Conservation (phyloP, 1,284 basidiomycete genomes). For the Cryptococcus jaspeensis region DNA sequence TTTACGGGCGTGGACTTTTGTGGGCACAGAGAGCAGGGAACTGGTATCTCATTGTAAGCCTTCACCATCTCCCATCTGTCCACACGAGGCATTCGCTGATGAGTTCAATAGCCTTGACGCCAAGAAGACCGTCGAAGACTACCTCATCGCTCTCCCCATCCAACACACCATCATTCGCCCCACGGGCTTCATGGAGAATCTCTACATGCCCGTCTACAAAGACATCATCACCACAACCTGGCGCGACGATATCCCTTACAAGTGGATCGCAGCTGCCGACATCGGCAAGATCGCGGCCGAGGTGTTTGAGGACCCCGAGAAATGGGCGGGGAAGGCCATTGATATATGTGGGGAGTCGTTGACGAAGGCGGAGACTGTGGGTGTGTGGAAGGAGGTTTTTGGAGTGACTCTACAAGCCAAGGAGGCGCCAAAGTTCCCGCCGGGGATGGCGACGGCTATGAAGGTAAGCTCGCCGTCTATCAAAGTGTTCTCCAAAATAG, state of each 20-base stretch:
- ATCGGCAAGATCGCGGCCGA: conserved; percentile 13
- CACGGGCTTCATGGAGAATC: conserved; percentile 16
- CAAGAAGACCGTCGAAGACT: conserved; percentile 6
- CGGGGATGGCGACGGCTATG: conserved; percentile 6
- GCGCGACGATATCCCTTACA: conserved; percentile 2
- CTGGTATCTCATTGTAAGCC: conserved; percentile 9
- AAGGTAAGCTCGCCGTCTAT: conserved; percentile 5
- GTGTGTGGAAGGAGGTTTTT: conserved; percentile 10
- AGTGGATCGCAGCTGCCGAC: conserved; percentile 9
- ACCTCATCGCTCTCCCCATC: neutral
- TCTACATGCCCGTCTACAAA: conserved; percentile 9
- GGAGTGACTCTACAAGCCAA: conserved; percentile 10
- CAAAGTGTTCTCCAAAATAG: neutral
- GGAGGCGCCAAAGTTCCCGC: conserved; percentile 10
- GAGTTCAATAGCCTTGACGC: conserved; percentile 8
- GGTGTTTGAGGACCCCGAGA: conserved; percentile 10
- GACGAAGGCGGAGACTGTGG: conserved; percentile 8
- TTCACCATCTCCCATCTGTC: neutral
- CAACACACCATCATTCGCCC: conserved; percentile 17
- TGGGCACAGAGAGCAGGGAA: neutral
- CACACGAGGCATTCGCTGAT: neutral
- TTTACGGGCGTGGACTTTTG: conserved; percentile 11
- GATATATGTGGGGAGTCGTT: conserved; percentile 12
- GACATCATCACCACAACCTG: conserved; percentile 14
- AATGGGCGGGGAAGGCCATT: conserved; percentile 3